Base-by-base conservation (phyloP, 208 protist genomes). In the Trypanosoma conorhini region DNA sequence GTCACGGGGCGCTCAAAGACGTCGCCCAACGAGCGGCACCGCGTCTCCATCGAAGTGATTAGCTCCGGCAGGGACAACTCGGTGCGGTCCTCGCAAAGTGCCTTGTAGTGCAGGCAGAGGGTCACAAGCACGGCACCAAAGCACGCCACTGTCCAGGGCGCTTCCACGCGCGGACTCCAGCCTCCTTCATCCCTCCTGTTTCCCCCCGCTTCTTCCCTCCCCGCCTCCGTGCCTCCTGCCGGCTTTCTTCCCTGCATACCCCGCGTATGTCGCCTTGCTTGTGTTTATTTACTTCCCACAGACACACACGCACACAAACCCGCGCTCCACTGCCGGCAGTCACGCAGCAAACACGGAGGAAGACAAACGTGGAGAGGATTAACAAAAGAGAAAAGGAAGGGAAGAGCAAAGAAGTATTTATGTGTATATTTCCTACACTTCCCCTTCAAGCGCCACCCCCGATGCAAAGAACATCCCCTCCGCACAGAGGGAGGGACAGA, bases 51-150 rank as follows among this genome's bases (percentile, higher is more conserved):
- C 10, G 70, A 67, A 15, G 63, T 19, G n/a, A 81, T 55, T 1
- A 88, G 69, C 24, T 62, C 42, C n/a, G 80, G 59, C 31, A 92
- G 68, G 22, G 83, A 75, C 46, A 89, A 70, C 15, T 84, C 72
- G 0, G 76, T 78, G 50, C 81, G 73, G 31, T 84, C 79, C 40
- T 65, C 68, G 19, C 67, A 82, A 13, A 92, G 52, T 28, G 79
- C 72, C 30, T 48, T 81, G 67, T 79, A 77, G 74, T 92, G 82
- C 26, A 92, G 81, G 22, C 66, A 54, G 4, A 82, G 56, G 0
- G 77, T 63, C 13, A 83, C 68, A 38, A 83, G 26, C 35, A 61
- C 26, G 10, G 83, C 75, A 13, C 31, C 33, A 10, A 83, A 4
- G 58, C 71, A 67, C 8, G 66, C 38, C 8, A 66, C 21, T 24